Percentiles rank a stretch among this genome's conserved stretches.
These are phyloP conservation scores for Amauroascus verrucosus DNA, from an alignment of 2,329 filamentous ascomycete species.

Conservation along the genomic window DNA sequence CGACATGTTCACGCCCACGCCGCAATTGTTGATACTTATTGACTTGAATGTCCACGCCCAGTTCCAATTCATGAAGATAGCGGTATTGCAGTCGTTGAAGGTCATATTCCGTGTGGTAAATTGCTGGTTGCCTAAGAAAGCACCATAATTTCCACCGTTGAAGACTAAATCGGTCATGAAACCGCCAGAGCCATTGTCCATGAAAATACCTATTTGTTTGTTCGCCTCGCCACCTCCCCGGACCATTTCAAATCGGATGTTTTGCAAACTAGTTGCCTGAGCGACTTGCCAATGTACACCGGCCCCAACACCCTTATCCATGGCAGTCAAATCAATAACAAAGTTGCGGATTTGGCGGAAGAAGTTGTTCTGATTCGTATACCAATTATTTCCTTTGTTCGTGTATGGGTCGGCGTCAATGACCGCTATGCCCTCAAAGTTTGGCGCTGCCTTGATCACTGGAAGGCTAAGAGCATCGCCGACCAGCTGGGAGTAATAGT, in stretches of 20 bases:
- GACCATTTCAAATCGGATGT: constrained; percentile 71
- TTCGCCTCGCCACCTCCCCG: constrained; percentile 54
- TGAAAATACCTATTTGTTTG: constrained; percentile 67
- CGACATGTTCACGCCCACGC: constrained; percentile 70
- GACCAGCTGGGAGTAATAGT: constrained; percentile 89
- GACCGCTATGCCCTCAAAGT: constrained; percentile 75
- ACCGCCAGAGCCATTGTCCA: constrained; percentile 74
- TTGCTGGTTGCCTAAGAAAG: constrained; percentile 76
- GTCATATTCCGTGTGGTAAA: constrained; percentile 74
- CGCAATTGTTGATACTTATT: constrained; percentile 61
- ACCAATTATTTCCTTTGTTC: constrained; percentile 58
- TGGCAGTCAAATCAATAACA: constrained; percentile 64
- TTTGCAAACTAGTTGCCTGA: constrained; percentile 71
- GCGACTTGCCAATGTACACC: constrained; percentile 79
- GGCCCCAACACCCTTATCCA: constrained; percentile 44
- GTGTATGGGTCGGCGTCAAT: constrained; percentile 83
- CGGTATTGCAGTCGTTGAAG: constrained; percentile 73
- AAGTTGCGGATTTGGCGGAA: constrained; percentile 77
- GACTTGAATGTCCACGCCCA: constrained; percentile 78
- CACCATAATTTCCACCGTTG: constrained; percentile 68
- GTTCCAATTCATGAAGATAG: constrained; percentile 85
- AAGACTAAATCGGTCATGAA: constrained; percentile 77
- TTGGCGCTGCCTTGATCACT: constrained; percentile 60
- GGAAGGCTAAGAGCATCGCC: constrained; percentile 66
- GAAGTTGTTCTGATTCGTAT: constrained; percentile 73